phyloP scores from a whole-genome alignment of 306 rosid genomes.

The barrel medic (Medicago truncatula) region MtrunA17r5.0-ANR NC_053047.1:17726001-17726500 shows the following conservation, averaged over 20 bases:
- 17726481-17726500: background rate
- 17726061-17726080: background rate
- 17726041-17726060: slow-evolving; percentile 71
- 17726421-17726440: background rate
- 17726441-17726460: background rate
- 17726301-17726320: slow-evolving; percentile 91
- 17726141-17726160: no score
- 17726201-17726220: background rate
- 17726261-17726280: background rate
- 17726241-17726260: background rate
- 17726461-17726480: background rate
- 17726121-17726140: no score
- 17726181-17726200: background rate
- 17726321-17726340: slow-evolving; percentile 81
- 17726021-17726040: slow-evolving; percentile 65
- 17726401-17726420: background rate
- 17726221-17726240: background rate
- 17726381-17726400: background rate
- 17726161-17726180: no score
- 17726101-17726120: no score
- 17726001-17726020: slow-evolving; percentile 85
- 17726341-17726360: slow-evolving; percentile 93
- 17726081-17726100: background rate
- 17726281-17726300: slow-evolving; percentile 57
- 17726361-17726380: slow-evolving; percentile 67